Evolutionary conservation across 306 rosid genomes (phyloP).

Genomic region (Delonix regia): DNA sequence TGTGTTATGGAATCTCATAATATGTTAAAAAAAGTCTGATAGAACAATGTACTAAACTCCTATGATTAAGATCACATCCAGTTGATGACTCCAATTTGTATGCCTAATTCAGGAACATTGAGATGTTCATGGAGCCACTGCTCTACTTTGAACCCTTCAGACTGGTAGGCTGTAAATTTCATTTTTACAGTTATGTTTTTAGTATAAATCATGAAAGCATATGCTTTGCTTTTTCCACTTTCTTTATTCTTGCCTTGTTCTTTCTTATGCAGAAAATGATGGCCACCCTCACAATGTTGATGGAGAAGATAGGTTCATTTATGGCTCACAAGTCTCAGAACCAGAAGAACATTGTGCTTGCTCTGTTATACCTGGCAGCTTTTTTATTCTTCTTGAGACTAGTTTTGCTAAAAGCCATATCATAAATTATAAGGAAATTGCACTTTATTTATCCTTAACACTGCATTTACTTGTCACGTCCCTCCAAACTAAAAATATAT

Average conservation of each 20-base stretch:
- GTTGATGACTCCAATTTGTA: not conserved
- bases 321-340: not conserved
- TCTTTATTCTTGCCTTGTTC: too few relatives aligned
- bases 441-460: too few relatives aligned
- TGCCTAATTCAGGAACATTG: slow-evolving; percentile 40
- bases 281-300: not conserved
- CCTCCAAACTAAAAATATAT: too few relatives aligned
- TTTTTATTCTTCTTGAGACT: slow-evolving; percentile 9
- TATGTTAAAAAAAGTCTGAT: too few relatives aligned
- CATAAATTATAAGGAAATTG: not conserved
- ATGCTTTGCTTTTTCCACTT: not conserved
- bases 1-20: too few relatives aligned
- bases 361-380: slow-evolving; percentile 8
- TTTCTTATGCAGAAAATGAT: slow-evolving; percentile 33
- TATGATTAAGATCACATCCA: not conserved
- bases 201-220: not conserved
- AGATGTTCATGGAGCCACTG: slow-evolving; percentile 52
- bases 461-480: too few relatives aligned
- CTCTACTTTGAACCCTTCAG: slow-evolving; percentile 40
- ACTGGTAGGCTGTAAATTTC: slow-evolving; percentile 35
- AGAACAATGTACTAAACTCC: too few relatives aligned
- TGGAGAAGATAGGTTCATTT: slow-evolving; percentile 29
- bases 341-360: slow-evolving; percentile 8
- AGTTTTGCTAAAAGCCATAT: not conserved
- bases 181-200: too few relatives aligned